Conservation (phyloP, 345 rosid genomes). For the Rhizophora mangle region DNA sequence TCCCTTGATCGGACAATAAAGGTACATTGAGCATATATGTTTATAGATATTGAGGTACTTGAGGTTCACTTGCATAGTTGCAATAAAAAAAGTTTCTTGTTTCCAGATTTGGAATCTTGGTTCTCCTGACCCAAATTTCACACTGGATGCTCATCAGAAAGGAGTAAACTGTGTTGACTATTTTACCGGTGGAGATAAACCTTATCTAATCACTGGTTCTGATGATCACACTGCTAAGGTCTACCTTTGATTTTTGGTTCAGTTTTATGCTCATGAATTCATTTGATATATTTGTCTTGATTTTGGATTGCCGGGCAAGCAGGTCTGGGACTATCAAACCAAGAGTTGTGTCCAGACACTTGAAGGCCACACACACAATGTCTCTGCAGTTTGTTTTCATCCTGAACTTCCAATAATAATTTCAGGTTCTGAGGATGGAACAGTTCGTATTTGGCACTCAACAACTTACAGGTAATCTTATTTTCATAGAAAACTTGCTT, state of each 20-base stretch:
- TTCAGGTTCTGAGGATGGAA: conserved; percentile 86
- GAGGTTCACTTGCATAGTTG: conserved; percentile 8
- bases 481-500: neutral
- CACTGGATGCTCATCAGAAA: conserved; percentile 93
- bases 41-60: conserved; percentile 10
- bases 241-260: conserved; percentile 1
- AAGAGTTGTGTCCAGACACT: conserved; percentile 72
- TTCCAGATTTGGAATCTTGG: conserved; percentile 91
- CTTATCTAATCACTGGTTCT: conserved; percentile 80
- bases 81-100: neutral
- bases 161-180: conserved; percentile 92
- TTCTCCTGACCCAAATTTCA: conserved; percentile 86
- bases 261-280: neutral
- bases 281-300: neutral
- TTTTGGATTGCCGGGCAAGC: conserved; percentile 17
- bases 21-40: conserved; percentile 35
- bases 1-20: conserved; percentile 92
- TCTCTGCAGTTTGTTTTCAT: conserved; percentile 73
- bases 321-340: conserved; percentile 90
- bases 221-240: conserved; percentile 98
- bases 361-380: conserved; percentile 83
- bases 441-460: conserved; percentile 76
- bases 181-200: conserved; percentile 93
- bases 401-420: conserved; percentile 81
- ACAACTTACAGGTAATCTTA: conserved; percentile 64